phyloP scores from a whole-genome alignment of 1,139 yeast genomes.

The Lodderomyces parapsilosis region DNA sequence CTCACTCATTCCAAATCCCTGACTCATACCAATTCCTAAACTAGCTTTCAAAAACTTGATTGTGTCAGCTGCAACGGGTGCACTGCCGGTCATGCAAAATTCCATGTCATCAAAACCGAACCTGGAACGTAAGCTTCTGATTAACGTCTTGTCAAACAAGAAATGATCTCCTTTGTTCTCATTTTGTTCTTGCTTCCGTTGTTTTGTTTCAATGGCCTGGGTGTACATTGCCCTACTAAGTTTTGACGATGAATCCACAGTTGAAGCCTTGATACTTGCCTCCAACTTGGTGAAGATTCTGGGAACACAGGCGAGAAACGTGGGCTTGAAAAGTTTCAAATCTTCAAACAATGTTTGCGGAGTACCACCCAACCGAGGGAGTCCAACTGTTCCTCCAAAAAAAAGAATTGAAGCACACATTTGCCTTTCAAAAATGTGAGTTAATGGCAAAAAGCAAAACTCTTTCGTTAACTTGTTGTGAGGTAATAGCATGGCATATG shows the following conservation, averaged over 20 bases:
- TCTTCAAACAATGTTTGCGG: slow-evolving; percentile 55
- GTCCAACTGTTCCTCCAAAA: slow-evolving; percentile 41
- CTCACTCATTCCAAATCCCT: slow-evolving; percentile 50
- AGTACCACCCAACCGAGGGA: slow-evolving; percentile 43
- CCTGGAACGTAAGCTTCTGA: slow-evolving; percentile 51
- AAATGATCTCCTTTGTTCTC: slow-evolving; percentile 27
- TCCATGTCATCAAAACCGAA: slow-evolving; percentile 56
- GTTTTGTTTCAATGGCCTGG: slow-evolving; percentile 20
- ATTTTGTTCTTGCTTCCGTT: slow-evolving; percentile 19
- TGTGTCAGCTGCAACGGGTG: slow-evolving; percentile 60
- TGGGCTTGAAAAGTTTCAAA: slow-evolving; percentile 54
- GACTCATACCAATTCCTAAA: slow-evolving; percentile 36
- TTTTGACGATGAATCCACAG: slow-evolving; percentile 23
- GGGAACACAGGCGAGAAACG: slow-evolving; percentile 58
- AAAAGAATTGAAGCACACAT: slow-evolving; percentile 28
- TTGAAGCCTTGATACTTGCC: slow-evolving; percentile 44
- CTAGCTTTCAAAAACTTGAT: slow-evolving; percentile 41
- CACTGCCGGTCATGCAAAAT: slow-evolving; percentile 61
- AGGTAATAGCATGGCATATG: slow-evolving; percentile 11
- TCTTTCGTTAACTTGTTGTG: slow-evolving; percentile 16
- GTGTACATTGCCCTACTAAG: slow-evolving; percentile 20
- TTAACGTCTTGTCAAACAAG: slow-evolving; percentile 49
- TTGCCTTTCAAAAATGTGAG: slow-evolving; percentile 43
- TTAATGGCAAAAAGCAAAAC: slow-evolving; percentile 31
- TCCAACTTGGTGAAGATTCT: slow-evolving; percentile 65